Evolutionary conservation across 768 basidiomycete genomes (phyloP).

Genomic region (Psilocybe subaeruginosa): DNA sequence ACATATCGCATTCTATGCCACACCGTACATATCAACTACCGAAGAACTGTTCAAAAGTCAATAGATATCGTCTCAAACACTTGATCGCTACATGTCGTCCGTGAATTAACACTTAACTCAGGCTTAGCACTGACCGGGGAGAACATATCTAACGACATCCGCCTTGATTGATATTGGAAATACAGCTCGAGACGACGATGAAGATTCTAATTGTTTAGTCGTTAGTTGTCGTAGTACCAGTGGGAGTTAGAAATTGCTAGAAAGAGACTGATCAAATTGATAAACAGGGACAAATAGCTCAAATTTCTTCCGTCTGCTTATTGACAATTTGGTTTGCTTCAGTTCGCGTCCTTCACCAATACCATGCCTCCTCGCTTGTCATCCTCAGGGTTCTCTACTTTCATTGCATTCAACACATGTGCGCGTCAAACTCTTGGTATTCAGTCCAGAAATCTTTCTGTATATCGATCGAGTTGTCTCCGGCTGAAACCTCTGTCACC

Average conservation of each 20-base stretch:
- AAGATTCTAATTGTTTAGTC: no score
- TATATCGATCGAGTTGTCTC: slow-evolving; percentile 40
- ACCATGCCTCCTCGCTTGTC: slow-evolving; percentile 55
- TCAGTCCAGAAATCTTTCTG: slow-evolving; percentile 39
- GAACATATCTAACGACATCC: no score
- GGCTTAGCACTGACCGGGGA: no score
- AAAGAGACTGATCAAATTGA: neutral
- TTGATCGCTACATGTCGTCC: no score
- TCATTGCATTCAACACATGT: slow-evolving; percentile 62
- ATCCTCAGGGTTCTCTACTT: slow-evolving; percentile 52
- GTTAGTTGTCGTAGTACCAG: neutral
- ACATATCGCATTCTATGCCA: neutral
- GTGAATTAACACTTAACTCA: no score
- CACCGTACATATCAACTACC: no score
- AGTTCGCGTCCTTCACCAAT: neutral
- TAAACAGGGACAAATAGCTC: slow-evolving; percentile 35
- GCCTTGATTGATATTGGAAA: no score
- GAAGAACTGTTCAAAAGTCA: no score
- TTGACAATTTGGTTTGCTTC: slow-evolving; percentile 11
- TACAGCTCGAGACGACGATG: no score
- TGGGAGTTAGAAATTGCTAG: neutral
- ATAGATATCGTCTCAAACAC: no score
- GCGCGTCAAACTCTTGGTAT: slow-evolving; percentile 36
- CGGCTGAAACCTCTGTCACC: slow-evolving; percentile 24
- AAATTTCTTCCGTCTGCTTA: slow-evolving; percentile 30